A percentile compares a stretch with the other conserved stretches of the same genome.
Evolutionary conservation across 225 moss, liverwort and hornwort species (phyloP).

Genomic region (Ulota crispa): DNA sequence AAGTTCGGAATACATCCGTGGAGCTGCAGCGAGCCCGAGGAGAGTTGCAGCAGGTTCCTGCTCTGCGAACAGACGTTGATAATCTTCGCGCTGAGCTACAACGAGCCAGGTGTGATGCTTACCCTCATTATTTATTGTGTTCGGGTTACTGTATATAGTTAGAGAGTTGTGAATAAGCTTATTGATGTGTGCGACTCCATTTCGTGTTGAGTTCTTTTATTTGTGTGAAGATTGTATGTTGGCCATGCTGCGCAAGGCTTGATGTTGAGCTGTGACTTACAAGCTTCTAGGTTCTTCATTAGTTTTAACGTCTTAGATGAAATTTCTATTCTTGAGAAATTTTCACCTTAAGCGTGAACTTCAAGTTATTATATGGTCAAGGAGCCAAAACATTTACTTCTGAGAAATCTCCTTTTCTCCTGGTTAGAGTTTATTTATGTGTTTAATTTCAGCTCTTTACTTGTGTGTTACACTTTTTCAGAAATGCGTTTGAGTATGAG

Average conservation of each 20-base stretch:
- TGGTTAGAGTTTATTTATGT: not conserved
- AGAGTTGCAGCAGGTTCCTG: conserved; percentile 72
- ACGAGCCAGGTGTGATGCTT: conserved; percentile 56
- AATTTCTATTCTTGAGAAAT: not conserved
- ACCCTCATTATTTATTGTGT: not conserved
- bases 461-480: conserved; percentile 10
- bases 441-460: not conserved
- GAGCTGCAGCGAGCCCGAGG: conserved; percentile 76
- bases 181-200: not conserved
- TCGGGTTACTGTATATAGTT: not conserved
- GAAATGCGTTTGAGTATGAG: conserved; percentile 80
- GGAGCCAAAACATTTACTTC: not conserved
- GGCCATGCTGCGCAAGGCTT: not conserved
- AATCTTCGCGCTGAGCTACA: conserved; percentile 76
- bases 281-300: not conserved
- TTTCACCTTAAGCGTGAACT: not conserved
- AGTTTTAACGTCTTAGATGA: not conserved
- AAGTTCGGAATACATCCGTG: conserved; percentile 66
- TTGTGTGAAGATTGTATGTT: not conserved
- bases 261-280: not conserved
- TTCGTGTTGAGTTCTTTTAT: not conserved
- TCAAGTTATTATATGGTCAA: not conserved
- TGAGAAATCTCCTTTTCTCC: not conserved
- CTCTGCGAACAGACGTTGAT: conserved; percentile 66
- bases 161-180: not conserved